phyloP scores from a whole-genome alignment of 805 yeast species.

The Schwanniomyces vanrijiae region DNA sequence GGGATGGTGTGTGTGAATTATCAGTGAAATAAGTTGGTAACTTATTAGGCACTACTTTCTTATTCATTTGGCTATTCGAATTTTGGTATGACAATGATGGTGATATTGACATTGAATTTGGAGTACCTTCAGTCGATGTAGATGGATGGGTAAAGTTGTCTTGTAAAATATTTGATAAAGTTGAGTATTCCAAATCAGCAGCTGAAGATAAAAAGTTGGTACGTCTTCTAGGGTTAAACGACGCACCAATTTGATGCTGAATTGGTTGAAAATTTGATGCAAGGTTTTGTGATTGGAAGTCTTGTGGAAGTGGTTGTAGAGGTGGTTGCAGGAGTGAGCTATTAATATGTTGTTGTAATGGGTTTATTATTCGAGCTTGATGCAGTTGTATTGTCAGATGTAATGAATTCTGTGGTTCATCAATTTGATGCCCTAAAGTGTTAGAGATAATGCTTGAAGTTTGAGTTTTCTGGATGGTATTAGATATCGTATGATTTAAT shows the following conservation, averaged over 20 bases:
- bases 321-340: background rate
- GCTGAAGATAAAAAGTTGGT: conserved; percentile 65
- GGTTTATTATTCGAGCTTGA: background rate
- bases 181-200: conserved; percentile 71
- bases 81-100: conserved; percentile 40
- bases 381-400: background rate
- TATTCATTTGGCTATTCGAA: background rate
- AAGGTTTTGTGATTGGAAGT: background rate
- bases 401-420: conserved; percentile 1
- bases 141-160: conserved; percentile 33
- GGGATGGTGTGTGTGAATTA: conserved; percentile 16
- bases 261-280: background rate
- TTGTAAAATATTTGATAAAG: conserved; percentile 62
- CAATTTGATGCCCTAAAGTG: conserved; percentile 1
- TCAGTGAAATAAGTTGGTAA: conserved; percentile 12
- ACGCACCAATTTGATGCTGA: conserved; percentile 4
- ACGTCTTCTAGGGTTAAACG: conserved; percentile 15
- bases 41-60: conserved; percentile 17
- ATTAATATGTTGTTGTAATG: background rate
- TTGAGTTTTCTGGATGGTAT: background rate
- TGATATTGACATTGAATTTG: conserved; percentile 31
- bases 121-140: conserved; percentile 39
- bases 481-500: background rate
- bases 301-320: background rate
- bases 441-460: background rate